A percentile compares a stretch with the other conserved stretches of the same genome.
These are phyloP conservation scores for Candida takata DNA, from an alignment of 805 yeast genomes.

Conservation along the genomic window DNA sequence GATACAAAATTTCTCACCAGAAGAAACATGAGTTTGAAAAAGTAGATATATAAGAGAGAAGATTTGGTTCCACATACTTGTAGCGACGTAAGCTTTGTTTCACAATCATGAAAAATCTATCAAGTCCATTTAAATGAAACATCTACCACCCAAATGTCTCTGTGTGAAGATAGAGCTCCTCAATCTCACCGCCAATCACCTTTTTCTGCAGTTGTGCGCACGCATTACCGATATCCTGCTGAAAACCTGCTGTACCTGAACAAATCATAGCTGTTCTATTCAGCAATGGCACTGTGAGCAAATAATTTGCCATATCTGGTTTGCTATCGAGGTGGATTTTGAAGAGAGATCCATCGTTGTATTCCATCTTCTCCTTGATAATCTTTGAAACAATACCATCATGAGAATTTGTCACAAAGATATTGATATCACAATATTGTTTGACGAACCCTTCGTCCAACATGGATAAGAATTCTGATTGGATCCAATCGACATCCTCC, in stretches of 20 bases:
- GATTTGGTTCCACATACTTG: too few relatives aligned
- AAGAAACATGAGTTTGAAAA: too few relatives aligned
- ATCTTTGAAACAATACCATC: background rate
- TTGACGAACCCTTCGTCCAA: background rate
- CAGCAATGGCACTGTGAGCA: constrained; percentile 2
- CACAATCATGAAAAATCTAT: too few relatives aligned
- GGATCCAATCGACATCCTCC: constrained; percentile 34
- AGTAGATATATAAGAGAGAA: too few relatives aligned
- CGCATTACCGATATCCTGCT: constrained; percentile 30
- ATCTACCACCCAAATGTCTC: constrained; percentile 47
- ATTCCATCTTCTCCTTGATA: too few relatives aligned
- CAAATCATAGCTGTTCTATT: constrained; percentile 34
- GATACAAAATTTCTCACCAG: too few relatives aligned
- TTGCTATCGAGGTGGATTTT: too few relatives aligned
- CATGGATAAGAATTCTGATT: constrained; percentile 25
- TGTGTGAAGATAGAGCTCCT: constrained; percentile 44
- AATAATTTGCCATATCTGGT: constrained; percentile 10
- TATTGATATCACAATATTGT: constrained; percentile 16
- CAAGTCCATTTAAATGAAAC: too few relatives aligned
- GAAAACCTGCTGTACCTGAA: constrained; percentile 40
- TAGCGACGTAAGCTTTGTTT: too few relatives aligned
- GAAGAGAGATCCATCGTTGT: too few relatives aligned
- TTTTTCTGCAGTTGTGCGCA: constrained; percentile 36
- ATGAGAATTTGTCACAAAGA: constrained; percentile 24
- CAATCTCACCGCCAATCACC: constrained; percentile 23